These are phyloP conservation scores for Paragyromitra xinjiangensis DNA, from an alignment of 495 filamentous ascomycete species.

Conservation along the genomic window DNA sequence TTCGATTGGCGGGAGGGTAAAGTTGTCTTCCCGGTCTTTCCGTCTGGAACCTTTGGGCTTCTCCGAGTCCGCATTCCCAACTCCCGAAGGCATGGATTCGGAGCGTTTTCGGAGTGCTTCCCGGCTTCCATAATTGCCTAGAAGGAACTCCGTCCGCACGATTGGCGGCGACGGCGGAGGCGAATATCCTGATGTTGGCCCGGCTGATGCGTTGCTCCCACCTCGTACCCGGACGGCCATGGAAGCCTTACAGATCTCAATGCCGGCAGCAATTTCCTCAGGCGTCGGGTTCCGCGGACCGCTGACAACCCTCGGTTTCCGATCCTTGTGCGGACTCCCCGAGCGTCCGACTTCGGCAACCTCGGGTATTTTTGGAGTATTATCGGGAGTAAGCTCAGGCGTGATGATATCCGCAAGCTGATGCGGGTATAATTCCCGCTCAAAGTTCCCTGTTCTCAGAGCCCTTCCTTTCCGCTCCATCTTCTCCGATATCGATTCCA, in stretches of 20 bases:
- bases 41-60: conserved; percentile 27
- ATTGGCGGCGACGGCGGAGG: conserved; percentile 44
- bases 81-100: conserved; percentile 1
- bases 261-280: conserved; percentile 48
- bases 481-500: conserved; percentile 35
- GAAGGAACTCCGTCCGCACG: conserved; percentile 23
- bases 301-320: conserved; percentile 31
- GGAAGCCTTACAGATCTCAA: conserved; percentile 50
- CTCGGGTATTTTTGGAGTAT: conserved; percentile 26
- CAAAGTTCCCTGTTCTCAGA: neutral
- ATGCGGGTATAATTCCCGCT: conserved; percentile 25
- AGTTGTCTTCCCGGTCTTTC: conserved; percentile 42
- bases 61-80: conserved; percentile 2
- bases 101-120: conserved; percentile 31
- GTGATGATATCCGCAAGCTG: conserved; percentile 30
- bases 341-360: conserved; percentile 6
- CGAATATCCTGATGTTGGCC: conserved; percentile 4
- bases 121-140: neutral
- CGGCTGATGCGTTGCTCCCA: conserved; percentile 35
- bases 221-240: conserved; percentile 44
- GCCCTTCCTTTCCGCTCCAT: neutral
- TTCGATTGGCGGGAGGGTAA: conserved; percentile 38
- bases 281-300: conserved; percentile 42
- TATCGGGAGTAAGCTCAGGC: conserved; percentile 31
- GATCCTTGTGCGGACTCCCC: conserved; percentile 17